These are phyloP conservation scores for Lodderomyces theae DNA, from an alignment of 1,139 yeast species.

Conservation along the genomic window DNA sequence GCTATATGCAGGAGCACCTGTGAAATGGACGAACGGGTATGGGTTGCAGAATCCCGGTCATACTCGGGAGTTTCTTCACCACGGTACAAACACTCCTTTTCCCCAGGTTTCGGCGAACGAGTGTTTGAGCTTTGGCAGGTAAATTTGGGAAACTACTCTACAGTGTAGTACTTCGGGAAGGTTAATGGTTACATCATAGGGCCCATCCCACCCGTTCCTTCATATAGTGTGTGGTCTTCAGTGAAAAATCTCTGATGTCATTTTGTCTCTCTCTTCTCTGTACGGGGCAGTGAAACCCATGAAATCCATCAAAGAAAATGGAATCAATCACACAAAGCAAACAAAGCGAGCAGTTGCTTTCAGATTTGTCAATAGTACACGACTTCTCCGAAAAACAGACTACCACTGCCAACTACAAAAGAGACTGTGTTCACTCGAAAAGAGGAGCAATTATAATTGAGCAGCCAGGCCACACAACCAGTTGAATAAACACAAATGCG, in stretches of 20 bases:
- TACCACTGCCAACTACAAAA: too few relatives aligned
- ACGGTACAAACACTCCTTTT: not conserved
- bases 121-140: not conserved
- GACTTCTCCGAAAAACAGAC: not conserved
- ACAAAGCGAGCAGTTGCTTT: not conserved
- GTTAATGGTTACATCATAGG: not conserved
- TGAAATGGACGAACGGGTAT: not conserved
- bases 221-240: not conserved
- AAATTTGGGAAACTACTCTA: too few relatives aligned
- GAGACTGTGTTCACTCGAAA: not conserved
- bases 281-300: conserved; percentile 3
- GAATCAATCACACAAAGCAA: not conserved
- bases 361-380: not conserved
- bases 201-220: not conserved
- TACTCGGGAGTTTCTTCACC: not conserved
- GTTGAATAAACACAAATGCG: too few relatives aligned
- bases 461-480: too few relatives aligned
- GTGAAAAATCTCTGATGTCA: not conserved
- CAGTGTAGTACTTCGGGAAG: too few relatives aligned
- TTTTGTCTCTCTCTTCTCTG: too few relatives aligned
- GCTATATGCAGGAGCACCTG: not conserved
- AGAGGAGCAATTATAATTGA: conserved; percentile 1
- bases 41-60: not conserved
- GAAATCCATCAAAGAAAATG: too few relatives aligned
- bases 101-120: not conserved